Percentiles rank a stretch among this genome's conserved stretches.
Evolutionary conservation across 257 asterid species (phyloP).

Genomic region (Penstemon newberryi): DNA sequence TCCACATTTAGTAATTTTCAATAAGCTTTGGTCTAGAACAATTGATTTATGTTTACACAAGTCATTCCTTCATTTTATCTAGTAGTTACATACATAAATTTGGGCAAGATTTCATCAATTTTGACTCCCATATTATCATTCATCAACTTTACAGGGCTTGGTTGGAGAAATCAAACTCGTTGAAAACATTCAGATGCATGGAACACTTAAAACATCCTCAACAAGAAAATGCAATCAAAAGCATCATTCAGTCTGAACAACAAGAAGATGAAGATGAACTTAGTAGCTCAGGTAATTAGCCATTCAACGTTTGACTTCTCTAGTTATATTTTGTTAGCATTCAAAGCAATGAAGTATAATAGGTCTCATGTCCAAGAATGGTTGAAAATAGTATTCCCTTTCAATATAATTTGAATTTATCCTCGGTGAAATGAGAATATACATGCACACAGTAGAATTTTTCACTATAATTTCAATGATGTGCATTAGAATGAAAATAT

Average conservation of each 20-base stretch:
- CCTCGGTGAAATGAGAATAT: background rate
- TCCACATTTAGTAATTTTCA: too few relatives aligned
- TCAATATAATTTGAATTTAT: background rate
- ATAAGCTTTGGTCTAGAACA: too few relatives aligned
- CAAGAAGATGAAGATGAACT: slow-evolving; percentile 32
- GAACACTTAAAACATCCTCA: slow-evolving; percentile 23
- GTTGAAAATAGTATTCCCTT: background rate
- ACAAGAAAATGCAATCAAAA: slow-evolving; percentile 30
- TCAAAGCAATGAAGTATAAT: background rate
- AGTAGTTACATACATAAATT: too few relatives aligned
- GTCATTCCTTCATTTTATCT: too few relatives aligned
- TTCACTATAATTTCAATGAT: background rate
- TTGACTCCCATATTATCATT: background rate
- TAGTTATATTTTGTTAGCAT: background rate
- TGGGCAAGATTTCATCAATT: too few relatives aligned
- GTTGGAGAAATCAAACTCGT: slow-evolving; percentile 38
- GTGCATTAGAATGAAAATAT: background rate
- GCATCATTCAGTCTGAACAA: slow-evolving; percentile 37
- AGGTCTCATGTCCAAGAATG: background rate
- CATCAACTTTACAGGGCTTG: slow-evolving; percentile 39
- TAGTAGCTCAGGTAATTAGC: slow-evolving; percentile 40
- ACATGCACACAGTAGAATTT: background rate
- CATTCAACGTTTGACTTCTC: background rate
- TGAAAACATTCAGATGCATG: slow-evolving; percentile 29
- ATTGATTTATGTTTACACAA: too few relatives aligned